Evolutionary conservation across 371 early-diverging fungal genomes (phyloP), one percentile per base, ranked within the genome.

Genomic region (Syncephalastrum contaminatum): DNA sequence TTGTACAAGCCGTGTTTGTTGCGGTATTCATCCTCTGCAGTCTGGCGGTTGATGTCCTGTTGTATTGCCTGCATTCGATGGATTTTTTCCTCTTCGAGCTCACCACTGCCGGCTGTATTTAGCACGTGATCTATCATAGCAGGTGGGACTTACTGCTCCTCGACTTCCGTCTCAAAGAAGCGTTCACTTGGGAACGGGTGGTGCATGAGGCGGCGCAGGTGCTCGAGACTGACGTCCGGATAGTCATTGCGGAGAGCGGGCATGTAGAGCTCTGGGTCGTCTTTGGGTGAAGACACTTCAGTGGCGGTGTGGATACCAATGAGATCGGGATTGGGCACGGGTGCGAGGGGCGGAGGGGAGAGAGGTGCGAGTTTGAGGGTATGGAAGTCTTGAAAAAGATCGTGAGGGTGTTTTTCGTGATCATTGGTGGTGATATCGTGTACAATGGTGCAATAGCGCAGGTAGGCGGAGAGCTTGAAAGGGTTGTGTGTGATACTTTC

Each of bases 1-100:
- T 72, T 69, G 45, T 72, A 70, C 40, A 77, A 56, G 1, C 77
- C 77, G 55, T 77, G 72, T 27, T 73, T 73, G 40, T 67, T 77
- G 54, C 59, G 65, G 44, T 62, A 71, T 8, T 62, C 67, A 30
- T 72, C 70, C 13, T 59, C 60, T 10, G 41, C 60, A 40, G 58
- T 63, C 60, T 58, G 57, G 44, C 63, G 44, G 22, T 54, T 45
- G 16, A 73, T 73, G 45, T 77, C 74, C 16, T 54, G 36, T 4
- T 53, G 20, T 1, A 69, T 53, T 18, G 50, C 40, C 0, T 54
- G 41, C 14, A 77, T 66, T 8, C 63, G 47, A 1, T 36, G 45
- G 22, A 69, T 69, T 42, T 73, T 77, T 13, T 30, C n/a, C 13
- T 50, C 25, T 53, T 77, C 77, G n/a, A 67, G 57, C 0, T 67